Evolutionary conservation across 2,329 filamentous ascomycete genomes (phyloP).

Genomic region (Ceratocystis lukuohia): DNA sequence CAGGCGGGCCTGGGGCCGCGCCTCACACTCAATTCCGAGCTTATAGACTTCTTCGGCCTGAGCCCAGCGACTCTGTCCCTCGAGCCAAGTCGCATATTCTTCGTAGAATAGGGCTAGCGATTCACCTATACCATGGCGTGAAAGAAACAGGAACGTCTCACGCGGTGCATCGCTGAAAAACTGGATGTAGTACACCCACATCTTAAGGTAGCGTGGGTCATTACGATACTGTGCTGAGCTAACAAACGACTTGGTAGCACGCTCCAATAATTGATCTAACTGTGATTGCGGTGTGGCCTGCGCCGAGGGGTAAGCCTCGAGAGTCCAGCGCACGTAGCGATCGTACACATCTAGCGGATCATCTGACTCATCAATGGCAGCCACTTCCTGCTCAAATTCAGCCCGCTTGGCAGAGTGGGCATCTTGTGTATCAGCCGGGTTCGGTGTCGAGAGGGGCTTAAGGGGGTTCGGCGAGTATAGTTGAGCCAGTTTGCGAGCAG

Average conservation of each 20-base stretch:
- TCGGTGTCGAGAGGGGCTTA: conserved; percentile 46
- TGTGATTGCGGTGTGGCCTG: conserved; percentile 88
- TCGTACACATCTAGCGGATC: conserved; percentile 94
- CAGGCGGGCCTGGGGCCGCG: conserved; percentile 66
- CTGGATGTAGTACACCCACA: conserved; percentile 90
- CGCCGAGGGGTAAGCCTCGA: conserved; percentile 86
- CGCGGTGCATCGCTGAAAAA: conserved; percentile 88
- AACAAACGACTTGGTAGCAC: conserved; percentile 81
- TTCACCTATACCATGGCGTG: conserved; percentile 78
- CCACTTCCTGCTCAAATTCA: conserved; percentile 75
- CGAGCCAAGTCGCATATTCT: conserved; percentile 88
- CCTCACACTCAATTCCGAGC: conserved; percentile 77
- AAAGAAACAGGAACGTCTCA: conserved; percentile 83
- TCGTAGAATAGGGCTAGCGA: conserved; percentile 86
- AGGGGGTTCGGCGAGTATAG: conserved; percentile 58
- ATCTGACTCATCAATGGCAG: conserved; percentile 69
- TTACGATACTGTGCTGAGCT: conserved; percentile 82
- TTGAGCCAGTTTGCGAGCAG: conserved; percentile 74
- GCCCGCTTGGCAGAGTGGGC: conserved; percentile 67
- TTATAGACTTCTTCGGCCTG: conserved; percentile 93
- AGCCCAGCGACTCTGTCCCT: conserved; percentile 66
- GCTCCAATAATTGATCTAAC: conserved; percentile 75
- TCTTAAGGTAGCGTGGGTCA: conserved; percentile 79
- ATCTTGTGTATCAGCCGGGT: conserved; percentile 58
- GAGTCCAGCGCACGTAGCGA: conserved; percentile 91